Evolutionary conservation across 208 protist species (phyloP).

Genomic region (Blechomonas ayalai): DNA sequence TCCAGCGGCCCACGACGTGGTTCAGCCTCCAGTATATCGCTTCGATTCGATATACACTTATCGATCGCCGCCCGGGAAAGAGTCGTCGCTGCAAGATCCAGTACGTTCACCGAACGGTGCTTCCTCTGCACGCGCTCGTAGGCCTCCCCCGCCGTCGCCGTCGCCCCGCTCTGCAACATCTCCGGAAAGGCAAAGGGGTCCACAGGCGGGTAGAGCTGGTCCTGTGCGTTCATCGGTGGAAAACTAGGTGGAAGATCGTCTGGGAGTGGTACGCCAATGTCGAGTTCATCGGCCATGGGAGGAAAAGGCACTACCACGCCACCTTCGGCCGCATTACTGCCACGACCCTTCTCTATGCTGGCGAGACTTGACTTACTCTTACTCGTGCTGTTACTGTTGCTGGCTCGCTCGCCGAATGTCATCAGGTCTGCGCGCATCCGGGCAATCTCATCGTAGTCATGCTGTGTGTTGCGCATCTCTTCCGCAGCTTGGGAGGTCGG

Average conservation of each 20-base stretch:
- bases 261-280: constrained; percentile 73
- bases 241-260: constrained; percentile 55
- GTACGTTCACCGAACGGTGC: constrained; percentile 28
- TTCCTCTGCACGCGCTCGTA: constrained; percentile 9
- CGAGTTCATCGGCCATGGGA: constrained; percentile 47
- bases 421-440: constrained; percentile 74
- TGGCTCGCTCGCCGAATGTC: constrained; percentile 64
- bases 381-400: constrained; percentile 42
- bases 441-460: constrained; percentile 80
- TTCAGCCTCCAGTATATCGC: constrained; percentile 45
- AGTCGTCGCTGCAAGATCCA: constrained; percentile 65
- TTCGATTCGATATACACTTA: constrained; percentile 52
- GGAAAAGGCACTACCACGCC: constrained; percentile 30
- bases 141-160: background rate
- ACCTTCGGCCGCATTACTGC: constrained; percentile 23
- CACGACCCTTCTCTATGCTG: constrained; percentile 81
- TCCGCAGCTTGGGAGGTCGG: constrained; percentile 50
- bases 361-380: constrained; percentile 76
- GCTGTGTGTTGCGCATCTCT: constrained; percentile 47
- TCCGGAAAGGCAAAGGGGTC: constrained; percentile 25
- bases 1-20: constrained; percentile 60
- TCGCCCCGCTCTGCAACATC: constrained; percentile 3
- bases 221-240: constrained; percentile 1
- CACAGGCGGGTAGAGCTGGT: background rate
- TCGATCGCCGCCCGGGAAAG: constrained; percentile 61